Evolutionary conservation across 2,329 filamentous ascomycete genomes (phyloP), one percentile per base, ranked within the genome.

Genomic region (Phaeophleospora eucalypticola): DNA sequence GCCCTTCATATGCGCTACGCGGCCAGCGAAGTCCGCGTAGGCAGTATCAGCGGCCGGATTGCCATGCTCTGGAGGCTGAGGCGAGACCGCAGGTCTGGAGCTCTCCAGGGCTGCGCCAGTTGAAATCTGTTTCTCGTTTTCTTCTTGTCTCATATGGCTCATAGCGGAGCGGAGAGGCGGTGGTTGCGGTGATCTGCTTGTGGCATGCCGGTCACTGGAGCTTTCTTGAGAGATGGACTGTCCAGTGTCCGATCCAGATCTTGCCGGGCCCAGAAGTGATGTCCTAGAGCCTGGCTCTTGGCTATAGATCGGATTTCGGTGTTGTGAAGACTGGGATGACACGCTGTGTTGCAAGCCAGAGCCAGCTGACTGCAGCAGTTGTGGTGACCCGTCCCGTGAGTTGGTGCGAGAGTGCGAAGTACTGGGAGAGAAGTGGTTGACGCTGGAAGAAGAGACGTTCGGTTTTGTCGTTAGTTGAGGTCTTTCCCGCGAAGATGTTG

Each of bases 1-100:
- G 54, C 85, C 82, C 51, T 81, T 83, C 58, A 93, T 78, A 62
- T 90, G 86, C 16, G 77, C 79, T 2, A 87, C 86, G 19, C 89
- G 83, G 4, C 71, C 65, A 3, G 81, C 79, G 63, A 95, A 95
- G 10, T 83, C 79, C 6, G 77, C 69, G 41, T 90, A 75, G 0
- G 88, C 84, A 45, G 83, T 81, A 41, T 86, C 82, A 2, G 73
- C 72, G n/a, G 78, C 71, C 3, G 76, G 68, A 45, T 62, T 55
- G 10, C 49, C 49, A 19, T 58, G 52, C 10, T 45, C 34, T 1
- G 57, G 43, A 2, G 52, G 63, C 34, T 52, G 52, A 8, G 56
- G 51, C 15, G 54, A 56, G 14, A 49, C 46, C 2, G 50, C 29
- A 4, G 51, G 61, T 58, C 41, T 58, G 55, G 45, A 61, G 2